Conservation (phyloP, 2,329 filamentous ascomycete genomes). For the Phialophora macrospora region DNA sequence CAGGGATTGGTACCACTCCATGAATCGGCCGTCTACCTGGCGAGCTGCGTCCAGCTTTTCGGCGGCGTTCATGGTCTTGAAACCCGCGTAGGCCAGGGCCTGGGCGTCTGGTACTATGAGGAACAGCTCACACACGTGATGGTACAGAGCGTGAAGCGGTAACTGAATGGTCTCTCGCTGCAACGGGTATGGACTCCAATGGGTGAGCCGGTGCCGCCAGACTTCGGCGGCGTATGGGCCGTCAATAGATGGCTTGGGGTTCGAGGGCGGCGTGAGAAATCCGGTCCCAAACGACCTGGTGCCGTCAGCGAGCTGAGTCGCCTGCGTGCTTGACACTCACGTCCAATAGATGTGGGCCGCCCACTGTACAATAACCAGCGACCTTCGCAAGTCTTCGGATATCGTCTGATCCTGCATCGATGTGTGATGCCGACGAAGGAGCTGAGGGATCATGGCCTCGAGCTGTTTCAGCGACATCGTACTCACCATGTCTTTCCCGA, state of each 20-base stretch:
- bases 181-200: constrained; percentile 25
- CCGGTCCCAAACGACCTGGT: constrained; percentile 20
- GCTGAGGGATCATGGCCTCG: constrained; percentile 25
- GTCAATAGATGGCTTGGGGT: constrained; percentile 15
- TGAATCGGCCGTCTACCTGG: constrained; percentile 11
- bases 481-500: constrained; percentile 28
- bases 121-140: constrained; percentile 21
- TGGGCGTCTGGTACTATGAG: constrained; percentile 16
- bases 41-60: constrained; percentile 18
- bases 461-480: constrained; percentile 26
- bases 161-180: constrained; percentile 20
- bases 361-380: constrained; percentile 26
- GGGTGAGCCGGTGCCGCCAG: constrained; percentile 14
- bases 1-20: constrained; percentile 22
- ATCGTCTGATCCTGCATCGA: background rate
- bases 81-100: constrained; percentile 19
- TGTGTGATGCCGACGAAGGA: constrained; percentile 17
- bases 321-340: constrained; percentile 5
- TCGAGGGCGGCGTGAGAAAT: constrained; percentile 10
- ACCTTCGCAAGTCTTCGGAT: constrained; percentile 22
- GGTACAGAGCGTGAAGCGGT: constrained; percentile 20
- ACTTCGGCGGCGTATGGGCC: constrained; percentile 15
- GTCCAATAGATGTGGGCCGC: constrained; percentile 25
- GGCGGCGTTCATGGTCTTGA: constrained; percentile 9
- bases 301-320: background rate